Conservation (phyloP, 2,329 filamentous ascomycete species). For the Neofusicoccum cordaticola region DNA sequence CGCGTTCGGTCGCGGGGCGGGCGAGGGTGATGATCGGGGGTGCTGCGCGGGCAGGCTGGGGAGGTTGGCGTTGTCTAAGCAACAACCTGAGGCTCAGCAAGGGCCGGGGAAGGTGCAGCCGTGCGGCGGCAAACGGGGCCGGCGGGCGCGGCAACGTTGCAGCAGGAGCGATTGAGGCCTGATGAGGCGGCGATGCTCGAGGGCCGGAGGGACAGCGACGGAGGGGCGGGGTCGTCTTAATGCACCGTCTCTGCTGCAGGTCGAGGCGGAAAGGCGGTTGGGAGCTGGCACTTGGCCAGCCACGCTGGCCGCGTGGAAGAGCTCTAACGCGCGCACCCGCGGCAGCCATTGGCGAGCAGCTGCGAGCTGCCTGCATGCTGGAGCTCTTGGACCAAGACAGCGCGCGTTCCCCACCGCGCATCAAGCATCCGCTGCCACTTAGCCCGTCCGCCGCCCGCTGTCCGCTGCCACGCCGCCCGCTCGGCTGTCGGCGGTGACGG, state of each 20-base stretch:
- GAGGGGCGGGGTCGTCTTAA: conserved; percentile 2
- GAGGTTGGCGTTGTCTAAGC: background rate
- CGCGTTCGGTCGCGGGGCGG: conserved; percentile 19
- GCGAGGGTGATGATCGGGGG: conserved; percentile 14
- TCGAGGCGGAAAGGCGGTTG: conserved; percentile 1
- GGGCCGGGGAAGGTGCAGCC: too few relatives aligned
- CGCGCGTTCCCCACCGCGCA: conserved; percentile 1
- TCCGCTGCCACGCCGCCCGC: background rate
- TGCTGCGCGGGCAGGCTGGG: conserved; percentile 15
- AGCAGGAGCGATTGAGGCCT: conserved; percentile 19
- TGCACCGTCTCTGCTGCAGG: background rate
- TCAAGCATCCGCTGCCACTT: background rate
- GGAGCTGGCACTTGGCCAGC: background rate
- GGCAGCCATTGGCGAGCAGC: background rate
- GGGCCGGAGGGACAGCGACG: conserved; percentile 3
- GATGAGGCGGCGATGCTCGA: conserved; percentile 14
- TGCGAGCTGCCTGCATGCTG: background rate
- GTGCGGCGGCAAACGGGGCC: conserved; percentile 1
- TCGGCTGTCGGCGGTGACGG: background rate
- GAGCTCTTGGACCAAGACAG: background rate
- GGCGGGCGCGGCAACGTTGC: conserved; percentile 21
- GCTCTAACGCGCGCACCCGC: background rate
- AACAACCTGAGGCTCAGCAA: too few relatives aligned
- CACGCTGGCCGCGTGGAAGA: background rate
- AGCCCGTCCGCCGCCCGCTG: too few relatives aligned